Conservation (phyloP, 768 basidiomycete genomes). For the Xerocomellus dryophilus region DNA sequence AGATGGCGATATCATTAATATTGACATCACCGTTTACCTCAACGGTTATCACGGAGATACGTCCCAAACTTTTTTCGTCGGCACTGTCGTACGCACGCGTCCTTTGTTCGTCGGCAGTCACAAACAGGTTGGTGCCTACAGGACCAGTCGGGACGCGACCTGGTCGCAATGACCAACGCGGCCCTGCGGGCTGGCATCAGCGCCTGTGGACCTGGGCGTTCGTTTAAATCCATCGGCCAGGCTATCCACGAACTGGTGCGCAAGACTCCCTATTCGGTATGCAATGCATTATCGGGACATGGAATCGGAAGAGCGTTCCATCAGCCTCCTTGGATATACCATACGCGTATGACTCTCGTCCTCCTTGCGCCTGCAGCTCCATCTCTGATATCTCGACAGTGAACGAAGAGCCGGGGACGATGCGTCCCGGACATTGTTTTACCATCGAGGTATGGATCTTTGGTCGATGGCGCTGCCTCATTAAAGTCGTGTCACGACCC, state of each 20-base stretch:
- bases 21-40: constrained; percentile 84
- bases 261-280: constrained; percentile 51
- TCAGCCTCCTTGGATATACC: constrained; percentile 77
- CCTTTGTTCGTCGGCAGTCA: neutral
- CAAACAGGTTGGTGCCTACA: constrained; percentile 24
- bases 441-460: constrained; percentile 72
- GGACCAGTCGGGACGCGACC: constrained; percentile 68
- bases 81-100: constrained; percentile 56
- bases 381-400: constrained; percentile 40
- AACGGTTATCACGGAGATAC: constrained; percentile 90
- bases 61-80: constrained; percentile 78
- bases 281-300: constrained; percentile 76
- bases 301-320: constrained; percentile 86
- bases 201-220: constrained; percentile 69
- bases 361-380: neutral
- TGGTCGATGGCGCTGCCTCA: neutral
- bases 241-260: constrained; percentile 58
- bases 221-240: constrained; percentile 66
- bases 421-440: constrained; percentile 86
- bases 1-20: constrained; percentile 82
- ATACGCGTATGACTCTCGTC: constrained; percentile 50
- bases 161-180: constrained; percentile 58
- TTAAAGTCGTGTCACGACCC: neutral
- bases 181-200: constrained; percentile 70
- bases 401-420: constrained; percentile 78